Conservation (phyloP, 805 yeast genomes). For the Yarrowia porcina region DNA sequence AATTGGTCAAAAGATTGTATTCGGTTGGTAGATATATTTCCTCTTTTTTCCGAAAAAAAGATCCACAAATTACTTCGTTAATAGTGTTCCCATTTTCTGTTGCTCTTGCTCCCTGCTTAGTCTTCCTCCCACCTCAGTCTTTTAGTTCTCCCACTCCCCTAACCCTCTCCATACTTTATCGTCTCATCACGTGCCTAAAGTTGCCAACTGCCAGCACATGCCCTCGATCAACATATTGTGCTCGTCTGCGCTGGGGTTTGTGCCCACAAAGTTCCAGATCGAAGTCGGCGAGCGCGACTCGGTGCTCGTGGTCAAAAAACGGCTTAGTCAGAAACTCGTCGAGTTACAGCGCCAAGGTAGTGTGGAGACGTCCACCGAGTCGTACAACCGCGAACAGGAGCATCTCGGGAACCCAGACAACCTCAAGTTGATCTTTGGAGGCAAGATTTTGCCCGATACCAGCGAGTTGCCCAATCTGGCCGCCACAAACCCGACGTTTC, state of each 20-base stretch:
- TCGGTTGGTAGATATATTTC: too few species aligned
- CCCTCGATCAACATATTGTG: slow-evolving; percentile 22
- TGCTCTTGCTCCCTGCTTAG: too few species aligned
- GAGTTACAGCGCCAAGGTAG: neutral
- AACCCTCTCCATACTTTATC: neutral
- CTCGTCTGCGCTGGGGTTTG: slow-evolving; percentile 20
- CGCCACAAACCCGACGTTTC: slow-evolving; percentile 16
- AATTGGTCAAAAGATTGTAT: too few species aligned
- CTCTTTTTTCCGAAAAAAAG: too few species aligned
- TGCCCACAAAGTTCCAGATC: slow-evolving; percentile 17
- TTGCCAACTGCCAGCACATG: slow-evolving; percentile 22
- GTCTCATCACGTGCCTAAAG: slow-evolving; percentile 15
- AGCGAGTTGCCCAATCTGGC: neutral
- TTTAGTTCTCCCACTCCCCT: neutral
- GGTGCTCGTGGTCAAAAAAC: slow-evolving; percentile 5
- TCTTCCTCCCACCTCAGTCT: too few species aligned
- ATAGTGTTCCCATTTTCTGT: too few species aligned
- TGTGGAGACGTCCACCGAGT: slow-evolving; percentile 13
- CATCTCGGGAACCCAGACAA: slow-evolving; percentile 1
- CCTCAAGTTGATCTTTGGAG: slow-evolving; percentile 18
- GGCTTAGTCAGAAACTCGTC: slow-evolving; percentile 6
- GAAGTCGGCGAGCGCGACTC: neutral
- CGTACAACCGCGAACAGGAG: slow-evolving; percentile 15
- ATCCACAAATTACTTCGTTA: too few species aligned
- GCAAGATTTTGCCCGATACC: neutral